Evolutionary conservation across 768 basidiomycete genomes (phyloP), one percentile per base, ranked within the genome.

Genomic region (Leccinellum rugosiceps): DNA sequence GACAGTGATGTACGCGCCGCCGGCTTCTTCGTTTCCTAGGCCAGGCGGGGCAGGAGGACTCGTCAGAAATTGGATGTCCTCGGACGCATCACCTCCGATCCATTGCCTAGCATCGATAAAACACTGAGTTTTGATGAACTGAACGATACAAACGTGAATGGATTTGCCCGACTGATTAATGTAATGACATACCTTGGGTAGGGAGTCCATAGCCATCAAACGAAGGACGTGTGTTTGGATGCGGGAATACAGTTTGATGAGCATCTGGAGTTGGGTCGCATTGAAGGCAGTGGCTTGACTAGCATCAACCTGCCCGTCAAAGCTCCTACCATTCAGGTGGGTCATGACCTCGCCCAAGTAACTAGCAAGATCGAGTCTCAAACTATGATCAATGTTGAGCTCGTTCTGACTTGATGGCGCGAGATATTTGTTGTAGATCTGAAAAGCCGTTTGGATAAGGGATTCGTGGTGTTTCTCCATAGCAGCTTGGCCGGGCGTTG

Each of bases 391-490:
- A 63, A 99, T 99, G 75, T 99, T 99, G 59, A 99, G 83, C 75
- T 98, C 97, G 75, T 89, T 92, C 58, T 88, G 90, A 71, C 93
- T 95, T 28, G 94, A 92, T 1, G 94, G 95, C 0, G 96, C 97
- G 23, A 99, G 86, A 68, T 98, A 99, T 52, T 85, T 94, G 78
- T 92, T 88, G 78, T 93, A 95, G 63, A 94, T 97, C 53, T 87
- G 83, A 63, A 96, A 94, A 7, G 97, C 95, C 57, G 93, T 94
- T 63, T 90, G 88, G 65, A 98, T 95, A 63, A 99, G 79, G 23
- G 92, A 84, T 69, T 96, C 93, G 76, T 98, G 95, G 71, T 99
- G 97, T 58, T 83, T 87, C 76, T 98, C 96, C 96, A 98, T 98
- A 3, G 94, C 92, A 50, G 80, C 83, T 68, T 90, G 88, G 19